Evolutionary conservation across 768 basidiomycete species (phyloP), one percentile per base, ranked within the genome.

Genomic region (Hebeloma cylindrosporum): DNA sequence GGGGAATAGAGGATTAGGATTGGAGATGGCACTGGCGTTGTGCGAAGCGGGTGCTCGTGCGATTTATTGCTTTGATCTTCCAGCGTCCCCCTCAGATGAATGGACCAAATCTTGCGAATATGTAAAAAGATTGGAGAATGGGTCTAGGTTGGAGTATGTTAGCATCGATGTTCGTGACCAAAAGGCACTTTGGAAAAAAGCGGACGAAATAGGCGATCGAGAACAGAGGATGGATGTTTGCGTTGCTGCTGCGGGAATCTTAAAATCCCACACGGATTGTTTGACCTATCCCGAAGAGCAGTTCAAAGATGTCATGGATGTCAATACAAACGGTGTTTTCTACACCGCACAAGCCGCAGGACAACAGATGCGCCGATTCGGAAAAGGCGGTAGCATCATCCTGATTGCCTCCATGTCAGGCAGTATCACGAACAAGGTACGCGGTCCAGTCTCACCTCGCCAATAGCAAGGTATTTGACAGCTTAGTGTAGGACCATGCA

Each of bases 21-120:
- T 92, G n/a, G 89, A 92, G 67, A 84, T 86, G 82, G 85, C 85
- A 26, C 66, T 89, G 42, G 79, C 82, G 3, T 66, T 90, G 30
- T 76, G 77, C 31, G 88, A 90, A 66, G 82, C 79, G 10, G 88
- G 88, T 25, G 84, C 83, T 5, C 72, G 77, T 6, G 81, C 72
- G 0, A 72, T 87, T 13, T 87, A 88, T 61, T 85, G 83, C 58
- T 65, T 85, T 9, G 86, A 88, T 60, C 68, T 87, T 7, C 76
- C 83, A 1, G 48, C 58, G 28, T 60, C 62, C 27, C 79, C 86
- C 0, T 79, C 78, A 1, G 72, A 70, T 0, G 83, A 83, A 54
- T 88, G 80, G 73, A 50, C 58, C 31, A 69, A 69, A 50, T 79
- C 80, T 13, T 64, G 61, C 14, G 75, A 74, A 25, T 86, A 78